Base-by-base conservation (phyloP, 2,329 filamentous ascomycete genomes). In the Penicillium sp. region DNA sequence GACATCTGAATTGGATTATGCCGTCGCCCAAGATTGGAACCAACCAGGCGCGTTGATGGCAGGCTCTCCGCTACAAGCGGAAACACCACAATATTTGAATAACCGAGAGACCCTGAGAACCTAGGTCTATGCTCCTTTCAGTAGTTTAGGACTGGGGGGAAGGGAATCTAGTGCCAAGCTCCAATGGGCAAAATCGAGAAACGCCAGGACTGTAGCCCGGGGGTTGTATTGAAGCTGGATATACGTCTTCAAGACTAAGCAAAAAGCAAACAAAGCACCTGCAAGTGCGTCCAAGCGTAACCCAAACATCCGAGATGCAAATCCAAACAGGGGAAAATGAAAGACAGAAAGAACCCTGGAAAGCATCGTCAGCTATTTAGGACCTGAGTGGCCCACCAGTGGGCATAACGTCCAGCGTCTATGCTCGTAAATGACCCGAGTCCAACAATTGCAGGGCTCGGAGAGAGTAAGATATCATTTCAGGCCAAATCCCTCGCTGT, bases 401-500 rank as follows among this genome's bases (percentile, higher is more conserved):
- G 46, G 31, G 31, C 10, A 22, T 21, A 29, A 45, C 37, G 49
- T 45, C 49, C 49, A 52, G 39, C 49, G 49, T 52, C 26, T 13
- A 22, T 13, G 2, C 6, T 19, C 24, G 19, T 43, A 27, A 21
- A 43, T 51, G 14, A 22, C 22, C 19, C 26, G 16, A 33, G 26
- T 33, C 21, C 21, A 35, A 42, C 13, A 39, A 29, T 16, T 21
- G n/a, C n/a, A 42, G 24, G 26, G 24, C 19, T 14, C n/a, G 35
- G 3, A 26, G 16, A 5, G 35, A 14, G 24, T 6, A 49, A 33
- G 22, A 52, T n/a, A 50, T 63, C 52, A 74, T 59, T 93, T 95
- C 73, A 97, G 80, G 31, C 92, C 92, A 81, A 97, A 97, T 3
- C 93, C 93, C 73, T 96, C 91, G 68, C 92, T 96, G 74, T 93